Conservation (phyloP, 192 early-diverging fungal species). For the Martensiomyces pterosporus region DNA sequence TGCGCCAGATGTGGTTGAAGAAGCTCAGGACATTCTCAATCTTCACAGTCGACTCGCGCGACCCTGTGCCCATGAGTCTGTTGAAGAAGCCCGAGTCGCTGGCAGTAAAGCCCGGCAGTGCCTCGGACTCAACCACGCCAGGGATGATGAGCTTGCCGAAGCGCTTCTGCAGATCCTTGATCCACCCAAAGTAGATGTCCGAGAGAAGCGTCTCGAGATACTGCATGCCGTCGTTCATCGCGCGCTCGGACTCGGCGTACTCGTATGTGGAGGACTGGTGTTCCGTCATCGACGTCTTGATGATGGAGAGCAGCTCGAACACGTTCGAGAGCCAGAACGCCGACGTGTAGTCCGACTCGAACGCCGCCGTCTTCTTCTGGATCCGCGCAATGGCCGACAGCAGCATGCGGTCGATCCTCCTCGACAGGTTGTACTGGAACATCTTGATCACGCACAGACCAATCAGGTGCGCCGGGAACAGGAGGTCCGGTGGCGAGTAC, state of each 20-base stretch:
- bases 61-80: conserved; percentile 77
- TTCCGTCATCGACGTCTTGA: conserved; percentile 71
- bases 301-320: conserved; percentile 89
- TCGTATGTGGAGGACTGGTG: conserved; percentile 60
- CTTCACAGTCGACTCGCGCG: conserved; percentile 70
- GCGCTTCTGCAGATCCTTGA: conserved; percentile 95
- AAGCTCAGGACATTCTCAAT: conserved; percentile 95
- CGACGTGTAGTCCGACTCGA: conserved; percentile 54
- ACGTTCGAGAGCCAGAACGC: conserved; percentile 98
- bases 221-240: conserved; percentile 80
- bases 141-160: conserved; percentile 93
- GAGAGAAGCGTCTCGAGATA: conserved; percentile 88
- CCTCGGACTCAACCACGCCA: conserved; percentile 94
- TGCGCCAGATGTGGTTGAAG: conserved; percentile 89
- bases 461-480: conserved; percentile 94
- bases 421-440: conserved; percentile 77
- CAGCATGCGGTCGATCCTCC: conserved; percentile 78
- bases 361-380: conserved; percentile 65
- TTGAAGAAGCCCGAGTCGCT: conserved; percentile 90
- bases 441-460: conserved; percentile 80
- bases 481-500: conserved; percentile 63
- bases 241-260: conserved; percentile 66
- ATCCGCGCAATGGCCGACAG: conserved; percentile 82
- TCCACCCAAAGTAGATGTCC: conserved; percentile 97
- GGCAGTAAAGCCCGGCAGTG: conserved; percentile 88